These are phyloP conservation scores for Chalciporus sphaerocephalus DNA, from an alignment of 768 basidiomycete genomes.

Conservation along the genomic window DNA sequence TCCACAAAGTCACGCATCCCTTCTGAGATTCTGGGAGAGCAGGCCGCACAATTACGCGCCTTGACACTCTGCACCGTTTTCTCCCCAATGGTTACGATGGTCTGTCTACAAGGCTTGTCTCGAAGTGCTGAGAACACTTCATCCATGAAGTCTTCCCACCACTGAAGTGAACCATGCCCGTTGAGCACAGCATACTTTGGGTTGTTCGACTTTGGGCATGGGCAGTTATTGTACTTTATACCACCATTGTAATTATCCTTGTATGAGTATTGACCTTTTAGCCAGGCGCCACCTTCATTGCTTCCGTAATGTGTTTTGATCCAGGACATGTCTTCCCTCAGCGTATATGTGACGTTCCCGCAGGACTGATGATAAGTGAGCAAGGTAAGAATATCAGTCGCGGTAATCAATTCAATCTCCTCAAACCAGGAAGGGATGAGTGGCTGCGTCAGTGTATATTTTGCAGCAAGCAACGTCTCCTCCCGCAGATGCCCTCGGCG, in stretches of 20 bases:
- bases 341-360: conserved; percentile 5
- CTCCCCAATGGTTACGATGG: conserved; percentile 2
- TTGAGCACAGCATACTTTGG: neutral
- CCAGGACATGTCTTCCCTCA: conserved; percentile 8
- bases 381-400: conserved; percentile 23
- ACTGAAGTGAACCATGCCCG: neutral
- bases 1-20: conserved; percentile 14
- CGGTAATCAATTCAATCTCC: conserved; percentile 27
- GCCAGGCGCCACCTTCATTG: neutral
- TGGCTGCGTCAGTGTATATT: conserved; percentile 23
- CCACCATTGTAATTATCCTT: no score
- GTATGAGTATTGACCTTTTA: no score
- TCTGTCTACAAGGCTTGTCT: conserved; percentile 16
- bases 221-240: neutral
- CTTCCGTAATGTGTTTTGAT: conserved; percentile 11
- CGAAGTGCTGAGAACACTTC: conserved; percentile 8
- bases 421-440: conserved; percentile 19
- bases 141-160: conserved; percentile 24
- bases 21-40: conserved; percentile 1
- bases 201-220: neutral
- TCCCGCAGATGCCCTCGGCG: conserved; percentile 18
- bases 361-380: conserved; percentile 20
- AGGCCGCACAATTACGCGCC: neutral
- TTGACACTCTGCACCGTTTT: neutral
- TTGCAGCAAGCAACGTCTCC: conserved; percentile 28